Evolutionary conservation across 2,329 filamentous ascomycete genomes (phyloP).

Genomic region (Esteya vermicola): DNA sequence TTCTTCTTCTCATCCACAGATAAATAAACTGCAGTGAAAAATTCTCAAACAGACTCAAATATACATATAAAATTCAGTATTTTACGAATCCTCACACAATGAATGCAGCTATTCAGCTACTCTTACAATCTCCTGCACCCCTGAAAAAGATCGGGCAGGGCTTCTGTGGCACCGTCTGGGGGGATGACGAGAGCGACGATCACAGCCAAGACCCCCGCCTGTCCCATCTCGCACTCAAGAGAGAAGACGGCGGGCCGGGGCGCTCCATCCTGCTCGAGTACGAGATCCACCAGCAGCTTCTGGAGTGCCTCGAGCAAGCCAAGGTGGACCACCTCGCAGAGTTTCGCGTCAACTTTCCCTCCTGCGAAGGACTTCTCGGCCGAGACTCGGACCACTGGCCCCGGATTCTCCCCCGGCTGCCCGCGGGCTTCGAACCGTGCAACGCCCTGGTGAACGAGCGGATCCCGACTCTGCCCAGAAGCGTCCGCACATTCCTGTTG

Average conservation of each 20-base stretch:
- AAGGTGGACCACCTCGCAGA: not conserved
- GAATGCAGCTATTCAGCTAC: not conserved
- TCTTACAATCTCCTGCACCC: not conserved
- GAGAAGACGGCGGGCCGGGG: constrained; percentile 3
- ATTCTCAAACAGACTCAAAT: too few species aligned
- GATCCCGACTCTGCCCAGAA: not conserved
- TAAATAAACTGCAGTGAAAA: too few species aligned
- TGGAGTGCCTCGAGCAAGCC: not conserved
- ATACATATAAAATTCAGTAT: too few species aligned
- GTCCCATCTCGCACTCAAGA: constrained; percentile 1
- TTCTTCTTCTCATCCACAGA: too few species aligned
- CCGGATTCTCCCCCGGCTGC: not conserved
- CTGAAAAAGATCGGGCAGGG: constrained; percentile 3
- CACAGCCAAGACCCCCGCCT: not conserved
- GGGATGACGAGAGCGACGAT: not conserved
- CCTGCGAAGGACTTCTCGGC: not conserved
- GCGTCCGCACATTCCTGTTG: not conserved
- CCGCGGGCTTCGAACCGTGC: not conserved
- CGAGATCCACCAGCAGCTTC: not conserved
- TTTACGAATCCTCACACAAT: too few species aligned
- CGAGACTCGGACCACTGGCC: not conserved
- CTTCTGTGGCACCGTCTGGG: constrained; percentile 3
- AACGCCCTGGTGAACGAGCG: constrained; percentile 1
- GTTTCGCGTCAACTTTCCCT: constrained; percentile 2
- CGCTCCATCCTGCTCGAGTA: constrained; percentile 1